Base-by-base conservation (phyloP, 2,329 filamentous ascomycete species). In the Blastomyces percursus region DNA sequence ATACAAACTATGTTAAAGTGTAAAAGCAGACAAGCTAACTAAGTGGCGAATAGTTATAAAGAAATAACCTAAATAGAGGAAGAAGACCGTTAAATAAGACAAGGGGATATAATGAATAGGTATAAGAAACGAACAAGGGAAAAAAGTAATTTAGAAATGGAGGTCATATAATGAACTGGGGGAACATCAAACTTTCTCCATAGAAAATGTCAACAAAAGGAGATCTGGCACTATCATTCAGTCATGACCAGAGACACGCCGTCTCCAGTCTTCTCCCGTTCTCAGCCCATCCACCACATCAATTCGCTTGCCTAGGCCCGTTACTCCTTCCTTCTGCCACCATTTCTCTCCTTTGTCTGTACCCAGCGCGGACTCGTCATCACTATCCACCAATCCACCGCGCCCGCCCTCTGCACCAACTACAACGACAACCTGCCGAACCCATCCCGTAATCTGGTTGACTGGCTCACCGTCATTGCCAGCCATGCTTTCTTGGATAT, bases 251-350 rank as follows among this genome's bases (percentile, higher is more conserved):
- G 86, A 86, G 63, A 95, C 85, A 64, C 93, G 82, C 71, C 89
- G 85, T 65, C 82, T 82, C 88, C 91, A 97, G 75, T 97, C 93
- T 69, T 96, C 92, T 60, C 88, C 86, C 21, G 96, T 83, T 59
- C 90, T 82, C 66, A 87, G 81, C 40, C 87, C 88, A 73, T 97
- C 93, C 2, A 96, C 91, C 21, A 97, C 86, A 48, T 96, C 86
- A 35, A 96, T 86, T 3, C 91, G 90, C 71, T 94, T 88, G 19
- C 93, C 93, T 63, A 92, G 81, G 1, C 93, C 92, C 30, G 95
- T 91, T 64, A 90, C 84, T 54, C 91, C 88, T 62, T 91, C 85
- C 61, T 83, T 84, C 74, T 88, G 88, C 65, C 86, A 91, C 76
- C 75, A 78, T 62, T 70, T 74, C 32, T 70, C 71, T 44, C 38